Evolutionary conservation across 2,329 filamentous ascomycete genomes (phyloP), one percentile per base, ranked within the genome.

Genomic region (Trichophyton verrucosum): DNA sequence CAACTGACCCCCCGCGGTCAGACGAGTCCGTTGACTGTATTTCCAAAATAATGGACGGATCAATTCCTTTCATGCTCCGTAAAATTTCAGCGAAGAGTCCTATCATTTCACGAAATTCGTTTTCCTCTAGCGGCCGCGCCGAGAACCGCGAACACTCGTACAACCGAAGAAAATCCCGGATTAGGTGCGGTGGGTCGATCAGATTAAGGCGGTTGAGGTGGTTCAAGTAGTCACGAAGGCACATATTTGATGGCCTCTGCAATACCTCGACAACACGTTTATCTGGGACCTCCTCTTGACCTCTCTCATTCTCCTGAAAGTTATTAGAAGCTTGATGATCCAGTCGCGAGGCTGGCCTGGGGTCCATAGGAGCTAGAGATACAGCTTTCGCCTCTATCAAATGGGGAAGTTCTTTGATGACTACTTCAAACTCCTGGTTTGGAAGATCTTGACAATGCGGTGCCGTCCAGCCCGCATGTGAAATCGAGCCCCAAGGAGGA

Each of bases 341-440:
- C 3, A 53, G 15, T 13, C 27, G 49, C 13, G 55, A 24, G 8
- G 40, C 17, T 68, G 70, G 67, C 2, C 75, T 72, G 3, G 80
- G 78, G 65, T 81, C 79, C 0, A 79, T 77, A 33, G 86, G 89
- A 0, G 88, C 89, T 42, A 96, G 81, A 0, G 89, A 91, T n/a
- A 96, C 84, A 0, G 91, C 92, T 72, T 92, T 92, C 8, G 89
- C 92, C 76, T 97, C 92, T 64, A 97, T 88, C 30, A 97, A 80
- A 69, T 95, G 87, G 1, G 91, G 89, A 24, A 99, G 79, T 73
- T 97, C 92, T 42, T 82, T 80, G 17, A 96, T 79, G 24, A 99
- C 89, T 1, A 85, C 84, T 66, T 80, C 81, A 73, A 95, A 97
- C 65, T 95, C 85, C n/a, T 97, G 75, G 68, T 89, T 84, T 3